Evolutionary conservation across 768 basidiomycete species (phyloP), one percentile per base, ranked within the genome.

Genomic region (Multifurca ochricompacta): DNA sequence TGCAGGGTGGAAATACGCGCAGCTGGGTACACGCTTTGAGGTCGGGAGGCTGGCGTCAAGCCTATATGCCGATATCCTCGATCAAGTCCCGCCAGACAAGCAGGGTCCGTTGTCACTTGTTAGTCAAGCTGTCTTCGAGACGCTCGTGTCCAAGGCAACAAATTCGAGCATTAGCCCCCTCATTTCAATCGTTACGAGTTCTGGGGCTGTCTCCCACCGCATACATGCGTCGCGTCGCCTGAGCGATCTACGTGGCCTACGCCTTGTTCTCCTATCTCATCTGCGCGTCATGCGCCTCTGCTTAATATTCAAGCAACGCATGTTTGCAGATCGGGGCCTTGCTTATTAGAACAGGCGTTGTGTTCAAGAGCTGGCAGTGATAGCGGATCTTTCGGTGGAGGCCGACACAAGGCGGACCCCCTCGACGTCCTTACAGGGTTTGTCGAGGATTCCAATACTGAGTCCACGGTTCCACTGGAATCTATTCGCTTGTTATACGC

Each of bases 91-190:
- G 1, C 80, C 80, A 2, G 54, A 80, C 46, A 71, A 71, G 45
- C 76, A 77, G 37, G 71, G 78, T 27, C 84, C 86, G 0, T 85
- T 87, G 62, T 70, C 77, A 0, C 65, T 71, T 7, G 69, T 89
- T 48, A 78, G 83, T 60, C 79, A 79, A 57, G 73, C 79, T 0
- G 74, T 93, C 37, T 74, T 80, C 2, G 87, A 92, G 54, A 75
- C 79, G 0, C 75, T 95, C 46, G 71, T 96, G 14, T 76, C 77
- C 67, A 82, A 83, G 59, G 85, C 89, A 1, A 83, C 87, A 6
- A 81, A 82, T 2, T 84, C 89, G 0, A 85, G 87, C 1, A 85
- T 95, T 59, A 83, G 81, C 54, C 92, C 93, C 0, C 72, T 95
- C 28, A 76, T 93, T 44, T 78, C 84, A 0, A 75, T 81, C 30